These are phyloP conservation scores for Medicago truncatula DNA, from an alignment of 306 rosid genomes.

Conservation along the genomic window DNA sequence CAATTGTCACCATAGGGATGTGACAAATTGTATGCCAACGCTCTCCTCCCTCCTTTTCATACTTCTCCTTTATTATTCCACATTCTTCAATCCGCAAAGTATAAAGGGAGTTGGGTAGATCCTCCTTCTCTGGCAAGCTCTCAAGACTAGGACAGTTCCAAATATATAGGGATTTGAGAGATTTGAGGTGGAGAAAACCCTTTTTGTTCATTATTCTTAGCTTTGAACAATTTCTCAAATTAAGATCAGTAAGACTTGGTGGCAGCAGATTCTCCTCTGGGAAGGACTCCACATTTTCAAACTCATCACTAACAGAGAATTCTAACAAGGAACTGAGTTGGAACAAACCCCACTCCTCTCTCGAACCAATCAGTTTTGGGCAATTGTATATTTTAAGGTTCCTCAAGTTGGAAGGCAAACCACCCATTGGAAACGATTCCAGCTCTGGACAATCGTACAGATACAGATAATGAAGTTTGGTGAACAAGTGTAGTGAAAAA, in stretches of 20 bases:
- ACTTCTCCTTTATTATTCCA: not conserved
- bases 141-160: not conserved
- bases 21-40: slow-evolving; percentile 33
- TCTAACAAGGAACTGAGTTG: not conserved
- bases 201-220: not conserved
- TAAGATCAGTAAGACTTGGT: rapidly evolving
- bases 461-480: not conserved
- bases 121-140: not conserved
- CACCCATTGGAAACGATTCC: not conserved
- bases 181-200: not conserved
- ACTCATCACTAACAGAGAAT: not conserved
- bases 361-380: not conserved
- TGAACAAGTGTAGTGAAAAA: not conserved
- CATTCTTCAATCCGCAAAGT: rapidly evolving
- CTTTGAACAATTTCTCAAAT: not conserved
- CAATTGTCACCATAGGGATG: not conserved
- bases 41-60: slow-evolving; percentile 17
- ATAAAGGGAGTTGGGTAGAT: not conserved
- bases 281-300: not conserved
- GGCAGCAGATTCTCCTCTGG: not conserved
- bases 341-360: slow-evolving; percentile 17
- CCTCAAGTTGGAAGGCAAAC: not conserved
- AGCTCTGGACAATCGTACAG: not conserved
- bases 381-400: not conserved
- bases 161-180: not conserved